Evolutionary conservation across 768 basidiomycete species (phyloP).

Genomic region (Cantharellus cinnabarinus): DNA sequence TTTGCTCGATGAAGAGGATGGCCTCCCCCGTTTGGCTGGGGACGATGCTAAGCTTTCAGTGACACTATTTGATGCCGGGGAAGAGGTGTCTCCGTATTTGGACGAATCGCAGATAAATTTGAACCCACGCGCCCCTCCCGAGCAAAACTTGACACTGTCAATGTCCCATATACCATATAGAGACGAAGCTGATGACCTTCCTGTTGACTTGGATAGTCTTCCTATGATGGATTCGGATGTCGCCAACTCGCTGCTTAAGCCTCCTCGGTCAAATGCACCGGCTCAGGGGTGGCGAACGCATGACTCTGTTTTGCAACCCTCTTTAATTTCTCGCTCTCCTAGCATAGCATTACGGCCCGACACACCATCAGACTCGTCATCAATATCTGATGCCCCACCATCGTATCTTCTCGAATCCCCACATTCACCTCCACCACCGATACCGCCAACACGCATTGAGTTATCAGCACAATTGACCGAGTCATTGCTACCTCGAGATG

Average conservation of each 20-base stretch:
- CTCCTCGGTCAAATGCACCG: background rate
- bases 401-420: constrained; percentile 21
- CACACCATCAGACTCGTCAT: constrained; percentile 12
- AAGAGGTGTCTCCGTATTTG: constrained; percentile 5
- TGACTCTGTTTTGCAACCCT: constrained; percentile 4
- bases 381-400: constrained; percentile 17
- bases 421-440: constrained; percentile 11
- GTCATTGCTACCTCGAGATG: constrained; percentile 58
- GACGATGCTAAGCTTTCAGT: constrained; percentile 33
- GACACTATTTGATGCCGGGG: constrained; percentile 15
- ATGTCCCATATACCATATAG: background rate
- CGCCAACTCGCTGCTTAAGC: background rate
- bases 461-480: constrained; percentile 30
- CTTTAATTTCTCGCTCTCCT: constrained; percentile 10
- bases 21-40: constrained; percentile 22
- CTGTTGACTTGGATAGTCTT: background rate
- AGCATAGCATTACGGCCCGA: constrained; percentile 9
- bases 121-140: background rate
- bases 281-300: background rate
- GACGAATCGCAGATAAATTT: background rate
- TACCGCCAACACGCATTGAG: constrained; percentile 12
- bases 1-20: constrained; percentile 7
- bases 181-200: background rate
- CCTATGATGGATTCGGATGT: background rate
- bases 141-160: background rate